phyloP scores from a whole-genome alignment of 2,329 filamentous ascomycete genomes.

The Exophiala bonariae region DNA sequence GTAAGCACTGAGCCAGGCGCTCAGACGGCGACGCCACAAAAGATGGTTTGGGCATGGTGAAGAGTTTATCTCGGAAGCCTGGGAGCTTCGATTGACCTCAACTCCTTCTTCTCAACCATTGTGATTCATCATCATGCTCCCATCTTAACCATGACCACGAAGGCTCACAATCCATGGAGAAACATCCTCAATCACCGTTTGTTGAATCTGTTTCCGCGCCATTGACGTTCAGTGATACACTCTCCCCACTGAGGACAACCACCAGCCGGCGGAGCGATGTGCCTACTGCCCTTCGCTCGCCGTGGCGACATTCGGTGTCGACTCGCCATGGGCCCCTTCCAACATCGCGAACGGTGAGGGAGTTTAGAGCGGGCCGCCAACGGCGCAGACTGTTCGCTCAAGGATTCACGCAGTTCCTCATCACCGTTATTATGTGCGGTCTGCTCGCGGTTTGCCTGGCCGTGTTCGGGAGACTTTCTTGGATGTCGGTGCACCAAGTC shows the following conservation, averaged over 20 bases:
- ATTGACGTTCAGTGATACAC: constrained; percentile 1
- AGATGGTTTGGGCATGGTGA: too few relatives aligned
- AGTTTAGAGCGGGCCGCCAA: constrained; percentile 24
- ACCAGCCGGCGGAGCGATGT: neutral
- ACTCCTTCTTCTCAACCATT: too few relatives aligned
- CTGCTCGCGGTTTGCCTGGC: constrained; percentile 19
- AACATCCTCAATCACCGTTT: constrained; percentile 1
- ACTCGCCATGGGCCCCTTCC: neutral
- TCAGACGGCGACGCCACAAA: too few relatives aligned
- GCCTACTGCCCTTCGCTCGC: constrained; percentile 11
- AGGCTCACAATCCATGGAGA: constrained; percentile 5
- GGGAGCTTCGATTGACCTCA: too few relatives aligned
- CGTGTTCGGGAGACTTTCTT: constrained; percentile 14
- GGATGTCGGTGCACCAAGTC: constrained; percentile 21
- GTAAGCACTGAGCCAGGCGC: too few relatives aligned
- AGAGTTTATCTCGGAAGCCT: too few relatives aligned
- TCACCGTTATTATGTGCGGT: constrained; percentile 21
- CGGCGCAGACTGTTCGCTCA: constrained; percentile 19
- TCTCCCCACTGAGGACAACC: neutral
- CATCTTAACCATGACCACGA: too few relatives aligned
- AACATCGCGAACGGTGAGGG: constrained; percentile 16
- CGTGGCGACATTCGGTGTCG: constrained; percentile 26
- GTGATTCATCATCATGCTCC: too few relatives aligned
- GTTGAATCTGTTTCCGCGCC: neutral
- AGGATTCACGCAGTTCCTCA: constrained; percentile 22